These are phyloP conservation scores for Yamadazyma dushanensis DNA, from an alignment of 1,139 yeast genomes.

Conservation along the genomic window DNA sequence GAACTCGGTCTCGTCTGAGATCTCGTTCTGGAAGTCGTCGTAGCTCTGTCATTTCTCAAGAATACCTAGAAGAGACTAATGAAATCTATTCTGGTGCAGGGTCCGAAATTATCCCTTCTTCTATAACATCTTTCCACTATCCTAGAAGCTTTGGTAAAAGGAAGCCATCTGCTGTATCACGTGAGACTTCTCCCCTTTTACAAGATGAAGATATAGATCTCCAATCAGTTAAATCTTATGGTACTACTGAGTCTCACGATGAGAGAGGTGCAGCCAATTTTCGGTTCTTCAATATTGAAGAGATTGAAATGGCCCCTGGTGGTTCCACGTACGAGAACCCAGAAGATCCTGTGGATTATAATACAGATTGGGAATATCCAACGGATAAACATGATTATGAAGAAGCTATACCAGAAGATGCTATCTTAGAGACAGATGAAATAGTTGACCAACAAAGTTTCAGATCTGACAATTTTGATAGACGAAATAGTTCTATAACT, in stretches of 20 bases:
- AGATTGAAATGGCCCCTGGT: slow-evolving; percentile 85
- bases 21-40: slow-evolving; percentile 22
- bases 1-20: slow-evolving; percentile 7
- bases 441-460: slow-evolving; percentile 18
- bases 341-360: slow-evolving; percentile 56
- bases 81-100: slow-evolving; percentile 93
- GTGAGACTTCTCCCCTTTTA: slow-evolving; percentile 43
- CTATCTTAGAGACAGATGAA: slow-evolving; percentile 11
- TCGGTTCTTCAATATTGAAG: slow-evolving; percentile 78
- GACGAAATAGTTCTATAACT: slow-evolving; percentile 32
- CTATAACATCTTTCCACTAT: slow-evolving; percentile 86
- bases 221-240: slow-evolving; percentile 29
- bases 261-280: slow-evolving; percentile 46
- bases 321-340: slow-evolving; percentile 73
- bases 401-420: slow-evolving; percentile 11
- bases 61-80: slow-evolving; percentile 47
- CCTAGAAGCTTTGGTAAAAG: slow-evolving; percentile 49
- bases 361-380: slow-evolving; percentile 67
- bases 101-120: slow-evolving; percentile 84
- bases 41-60: slow-evolving; percentile 43
- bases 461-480: slow-evolving; percentile 38
- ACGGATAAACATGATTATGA: slow-evolving; percentile 48
- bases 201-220: slow-evolving; percentile 20
- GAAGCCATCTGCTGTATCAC: slow-evolving; percentile 24
- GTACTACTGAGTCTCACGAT: slow-evolving; percentile 31